Evolutionary conservation across 148 eudicot genomes (phyloP), one percentile per base, ranked within the genome.

Genomic region (Rhododendron henanense): DNA sequence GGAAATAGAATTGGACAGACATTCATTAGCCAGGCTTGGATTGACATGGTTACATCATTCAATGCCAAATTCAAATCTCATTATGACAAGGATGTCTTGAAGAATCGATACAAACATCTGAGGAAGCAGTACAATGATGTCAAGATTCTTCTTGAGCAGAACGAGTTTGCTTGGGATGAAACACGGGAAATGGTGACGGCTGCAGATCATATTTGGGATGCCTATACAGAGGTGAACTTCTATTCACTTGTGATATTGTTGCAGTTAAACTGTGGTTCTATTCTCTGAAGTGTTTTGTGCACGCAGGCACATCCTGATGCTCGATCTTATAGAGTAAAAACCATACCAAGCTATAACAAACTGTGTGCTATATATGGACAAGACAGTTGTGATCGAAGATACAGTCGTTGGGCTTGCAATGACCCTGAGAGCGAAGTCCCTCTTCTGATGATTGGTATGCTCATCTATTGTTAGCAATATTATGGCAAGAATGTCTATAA

Each of bases 41-140:
- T 78, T 44, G 85, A 89, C 35, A 89, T 89, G 87, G 87, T 78
- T 51, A 48, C 67, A 79, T 87, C 90, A 85, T 89, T 89, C 85
- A 89, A 89, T 81, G 86, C 73, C 80, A 84, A 87, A 16, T 87
- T 89, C 73, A 89, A 71, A 11, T 89, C 90, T 75, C 85, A 85
- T 6, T 84, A 87, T 45, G 88, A 85, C 78, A 87, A 37, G 83
- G 90, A 89, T 63, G 84, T 89, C 81, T 76, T 89, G 86, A 89
- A 89, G 79, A 89, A 87, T 84, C 87, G 90, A 51, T 89, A 87
- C 89, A 89, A 89, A 78, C 90, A 89, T 82, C 85, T 89, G 71
- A 87, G 80, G 87, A 89, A 77, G 85, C 87, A 85, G 63, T 89
- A 89, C 77, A 89, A 89, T 84, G 90, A 87, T 25, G 84, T 87